A percentile compares a stretch with the other conserved stretches of the same genome.
Evolutionary conservation across 768 basidiomycete genomes (phyloP).

Genomic region (Paxillus ammoniavirescens): DNA sequence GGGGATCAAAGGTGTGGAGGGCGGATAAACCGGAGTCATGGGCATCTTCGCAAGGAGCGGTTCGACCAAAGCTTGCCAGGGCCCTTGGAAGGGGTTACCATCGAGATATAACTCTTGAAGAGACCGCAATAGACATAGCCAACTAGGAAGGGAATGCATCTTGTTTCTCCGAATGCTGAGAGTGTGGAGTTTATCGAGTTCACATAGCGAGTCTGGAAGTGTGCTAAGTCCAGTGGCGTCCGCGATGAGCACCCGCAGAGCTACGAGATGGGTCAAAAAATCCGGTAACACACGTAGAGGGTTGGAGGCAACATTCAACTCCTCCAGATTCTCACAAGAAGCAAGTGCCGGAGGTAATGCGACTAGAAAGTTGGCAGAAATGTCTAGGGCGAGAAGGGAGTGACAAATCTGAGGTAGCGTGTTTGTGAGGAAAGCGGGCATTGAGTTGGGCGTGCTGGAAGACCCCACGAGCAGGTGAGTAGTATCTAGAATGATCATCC

Average conservation of each 20-base stretch:
- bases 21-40: conserved; percentile 60
- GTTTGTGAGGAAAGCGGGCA: conserved; percentile 71
- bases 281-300: conserved; percentile 88
- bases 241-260: conserved; percentile 87
- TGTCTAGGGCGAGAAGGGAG: conserved; percentile 88
- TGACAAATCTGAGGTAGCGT: conserved; percentile 70
- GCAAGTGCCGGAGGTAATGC: conserved; percentile 82
- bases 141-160: conserved; percentile 85
- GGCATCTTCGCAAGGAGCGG: conserved; percentile 71
- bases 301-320: conserved; percentile 91
- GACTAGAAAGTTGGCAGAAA: conserved; percentile 83
- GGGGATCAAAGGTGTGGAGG: conserved; percentile 61
- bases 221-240: conserved; percentile 82
- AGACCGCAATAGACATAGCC: conserved; percentile 85
- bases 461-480: conserved; percentile 93
- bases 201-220: conserved; percentile 70
- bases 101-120: conserved; percentile 91
- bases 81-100: conserved; percentile 92
- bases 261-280: conserved; percentile 74
- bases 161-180: conserved; percentile 88
- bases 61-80: conserved; percentile 87
- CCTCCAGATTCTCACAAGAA: conserved; percentile 81
- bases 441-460: conserved; percentile 70
- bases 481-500: conserved; percentile 53
- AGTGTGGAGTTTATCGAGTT: conserved; percentile 81